Base-by-base conservation (phyloP, 345 rosid genomes). In the Moricandia moricandioides region DNA sequence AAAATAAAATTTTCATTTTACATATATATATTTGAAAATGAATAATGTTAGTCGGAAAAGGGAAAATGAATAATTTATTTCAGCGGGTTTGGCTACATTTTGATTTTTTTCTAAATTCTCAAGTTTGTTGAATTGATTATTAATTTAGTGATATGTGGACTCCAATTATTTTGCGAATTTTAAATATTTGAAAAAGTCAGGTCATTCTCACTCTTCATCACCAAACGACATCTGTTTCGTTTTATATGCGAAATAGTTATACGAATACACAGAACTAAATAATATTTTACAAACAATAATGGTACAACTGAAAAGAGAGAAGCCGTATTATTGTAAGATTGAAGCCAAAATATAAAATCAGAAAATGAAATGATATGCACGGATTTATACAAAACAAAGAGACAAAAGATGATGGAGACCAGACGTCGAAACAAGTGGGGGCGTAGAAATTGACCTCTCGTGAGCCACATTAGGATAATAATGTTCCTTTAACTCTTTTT, bases 341-440 rank as follows among this genome's bases (percentile, higher is more conserved):
- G 4, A 59, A 58, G 8, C 34, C 4, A 10, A 31, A 40, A 39
- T 52, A 55, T 52, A n/a, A 24, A 33, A n/a, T 0, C 21, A 47
- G 8, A 33, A 66, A 65, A n/a, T 61, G 14, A 67, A 18, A 67
- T 67, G 70, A 78, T 72, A 78, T 54, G 58, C 6, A 67, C 17
- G 54, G 78, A 78, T 62, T 67, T 67, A 67, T 54, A 67, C 45
- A 62, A 72, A 62, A 61, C 40, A 67, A 67, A 73, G 13, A 67
- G 59, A 67, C 65, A 67, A 72, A 65, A 71, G 54, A 30, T 67
- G 78, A 78, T 67, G 65, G 66, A 62, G 81, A 78, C 78, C 3
- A 12, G 81, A 73, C 81, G 81, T 72, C n/a, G 77, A 78, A 72
- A 78, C 73, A 52, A 78, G 77, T 72, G 81, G 77, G 80, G 77